These are phyloP conservation scores for Pholiota conissans DNA, from an alignment of 768 basidiomycete species.

Conservation along the genomic window DNA sequence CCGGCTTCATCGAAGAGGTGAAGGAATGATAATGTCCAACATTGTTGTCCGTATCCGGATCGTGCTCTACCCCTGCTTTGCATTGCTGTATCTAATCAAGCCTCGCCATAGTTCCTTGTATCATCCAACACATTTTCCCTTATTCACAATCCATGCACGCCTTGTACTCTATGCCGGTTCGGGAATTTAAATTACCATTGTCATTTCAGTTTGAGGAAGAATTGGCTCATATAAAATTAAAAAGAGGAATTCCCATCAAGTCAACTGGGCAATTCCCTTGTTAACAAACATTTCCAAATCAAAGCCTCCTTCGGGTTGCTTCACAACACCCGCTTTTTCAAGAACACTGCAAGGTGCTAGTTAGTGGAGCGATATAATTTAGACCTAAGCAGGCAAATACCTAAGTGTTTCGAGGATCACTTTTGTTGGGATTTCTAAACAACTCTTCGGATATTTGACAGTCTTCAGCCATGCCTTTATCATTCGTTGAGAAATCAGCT, in stretches of 20 bases:
- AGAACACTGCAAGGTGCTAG: conserved; percentile 50
- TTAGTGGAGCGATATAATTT: background rate
- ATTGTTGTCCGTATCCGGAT: background rate
- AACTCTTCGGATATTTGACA: conserved; percentile 72
- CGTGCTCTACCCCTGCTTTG: conserved; percentile 11
- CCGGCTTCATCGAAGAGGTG: conserved; percentile 25
- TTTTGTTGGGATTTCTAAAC: conserved; percentile 58
- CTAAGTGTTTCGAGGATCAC: conserved; percentile 71
- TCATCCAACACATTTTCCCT: background rate
- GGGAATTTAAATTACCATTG: background rate
- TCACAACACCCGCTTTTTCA: conserved; percentile 75
- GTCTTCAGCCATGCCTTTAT: conserved; percentile 80
- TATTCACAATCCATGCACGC: background rate
- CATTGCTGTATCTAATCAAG: background rate
- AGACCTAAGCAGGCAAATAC: conserved; percentile 40
- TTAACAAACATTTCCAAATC: conserved; percentile 58
- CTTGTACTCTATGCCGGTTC: background rate
- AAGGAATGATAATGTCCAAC: conserved; percentile 8
- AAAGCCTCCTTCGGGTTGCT: conserved; percentile 54
- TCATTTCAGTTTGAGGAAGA: background rate
- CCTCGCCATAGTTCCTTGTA: too few species aligned
- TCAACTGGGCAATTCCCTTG: conserved; percentile 49
- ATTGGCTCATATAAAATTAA: background rate
- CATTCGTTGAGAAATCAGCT: background rate
- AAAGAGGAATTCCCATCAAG: conserved; percentile 21